Evolutionary conservation across 768 basidiomycete species (phyloP), one percentile per base, ranked within the genome.

Genomic region (Multifurca ochricompacta): DNA sequence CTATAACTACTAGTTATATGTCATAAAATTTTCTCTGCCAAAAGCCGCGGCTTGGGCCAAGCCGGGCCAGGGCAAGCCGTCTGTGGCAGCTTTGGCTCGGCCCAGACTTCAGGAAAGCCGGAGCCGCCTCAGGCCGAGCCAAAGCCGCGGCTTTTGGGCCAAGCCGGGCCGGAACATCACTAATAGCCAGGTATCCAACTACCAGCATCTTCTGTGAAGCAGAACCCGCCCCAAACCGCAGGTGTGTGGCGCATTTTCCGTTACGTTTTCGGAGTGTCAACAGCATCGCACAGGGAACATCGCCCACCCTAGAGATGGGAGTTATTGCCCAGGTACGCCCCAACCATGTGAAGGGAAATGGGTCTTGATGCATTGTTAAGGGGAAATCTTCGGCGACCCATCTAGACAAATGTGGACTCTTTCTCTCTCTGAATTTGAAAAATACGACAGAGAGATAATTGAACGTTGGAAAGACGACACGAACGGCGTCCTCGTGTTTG

Each of bases 361-460:
- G 18, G 30, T 32, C 30, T 19, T 46, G 19, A 46, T 19, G 11
- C 10, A 19, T 21, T 46, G 18, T 13, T 19, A 46, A 48, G 47
- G 47, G 16, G 47, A 36, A 27, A 48, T 35, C 13, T 48, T 35
- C 16, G 47, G 35, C 19, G 47, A 48, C 23, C 25, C 47, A 4
- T 48, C 47, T 7, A 36, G 47, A 36, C 34, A 34, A 36, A 48
- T 48, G 47, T 48, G 47, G 47, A 48, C 32, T 27, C 47, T 48
- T n/a, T 48, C 32, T 27, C 47, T 48, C 47, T 35, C 32, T 6
- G 32, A 36, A 48, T 48, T 36, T n/a, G 47, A 36, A 34, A 36
- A 34, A 34, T 27, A 36, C 21, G 47, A 48, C 47, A 16, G n/a
- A 36, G 34, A 36, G 19, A 27, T 48, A 48, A 35, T 34, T 10